Evolutionary conservation across 2,329 filamentous ascomycete species (phyloP).

Genomic region (Shiraia bambusicola): DNA sequence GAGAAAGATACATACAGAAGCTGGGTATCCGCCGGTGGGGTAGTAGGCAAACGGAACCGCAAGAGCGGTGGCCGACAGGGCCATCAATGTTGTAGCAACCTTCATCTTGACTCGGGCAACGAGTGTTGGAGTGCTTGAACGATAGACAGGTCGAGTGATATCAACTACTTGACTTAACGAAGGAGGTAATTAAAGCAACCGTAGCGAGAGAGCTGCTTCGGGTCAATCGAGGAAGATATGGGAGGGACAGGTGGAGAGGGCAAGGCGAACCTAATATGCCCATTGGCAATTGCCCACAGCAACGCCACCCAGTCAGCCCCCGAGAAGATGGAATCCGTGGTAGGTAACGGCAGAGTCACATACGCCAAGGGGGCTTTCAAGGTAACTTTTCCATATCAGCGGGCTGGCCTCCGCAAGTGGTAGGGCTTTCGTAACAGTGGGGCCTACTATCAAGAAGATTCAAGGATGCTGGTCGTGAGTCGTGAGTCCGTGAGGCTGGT

Average conservation of each 20-base stretch:
- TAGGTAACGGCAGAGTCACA: slow-evolving; percentile 32
- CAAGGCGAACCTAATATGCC: slow-evolving; percentile 30
- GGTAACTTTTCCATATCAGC: slow-evolving; percentile 12
- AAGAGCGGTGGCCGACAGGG: slow-evolving; percentile 34
- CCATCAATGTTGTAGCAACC: slow-evolving; percentile 29
- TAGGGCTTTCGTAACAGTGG: slow-evolving; percentile 20
- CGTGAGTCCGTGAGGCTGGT: too few species aligned
- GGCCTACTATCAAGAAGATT: slow-evolving; percentile 8
- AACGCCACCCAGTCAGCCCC: slow-evolving; percentile 26
- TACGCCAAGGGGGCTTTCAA: slow-evolving; percentile 30
- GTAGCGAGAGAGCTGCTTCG: slow-evolving; percentile 43
- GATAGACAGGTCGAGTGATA: slow-evolving; percentile 8
- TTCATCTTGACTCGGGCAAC: slow-evolving; percentile 32
- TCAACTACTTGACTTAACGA: slow-evolving; percentile 28
- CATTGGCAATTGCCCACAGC: too few species aligned
- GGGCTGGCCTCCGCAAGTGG: slow-evolving; percentile 12
- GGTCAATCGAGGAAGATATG: slow-evolving; percentile 19
- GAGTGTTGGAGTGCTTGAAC: slow-evolving; percentile 12
- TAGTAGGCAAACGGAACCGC: slow-evolving; percentile 17
- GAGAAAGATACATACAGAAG: neutral
- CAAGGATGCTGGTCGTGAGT: slow-evolving; percentile 14
- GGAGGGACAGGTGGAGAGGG: slow-evolving; percentile 14
- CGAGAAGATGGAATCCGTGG: slow-evolving; percentile 9
- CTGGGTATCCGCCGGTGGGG: too few species aligned
- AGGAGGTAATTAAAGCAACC: slow-evolving; percentile 38